phyloP scores from a whole-genome alignment of 2,329 filamentous ascomycete species.

The Trichophyton simii region DNA sequence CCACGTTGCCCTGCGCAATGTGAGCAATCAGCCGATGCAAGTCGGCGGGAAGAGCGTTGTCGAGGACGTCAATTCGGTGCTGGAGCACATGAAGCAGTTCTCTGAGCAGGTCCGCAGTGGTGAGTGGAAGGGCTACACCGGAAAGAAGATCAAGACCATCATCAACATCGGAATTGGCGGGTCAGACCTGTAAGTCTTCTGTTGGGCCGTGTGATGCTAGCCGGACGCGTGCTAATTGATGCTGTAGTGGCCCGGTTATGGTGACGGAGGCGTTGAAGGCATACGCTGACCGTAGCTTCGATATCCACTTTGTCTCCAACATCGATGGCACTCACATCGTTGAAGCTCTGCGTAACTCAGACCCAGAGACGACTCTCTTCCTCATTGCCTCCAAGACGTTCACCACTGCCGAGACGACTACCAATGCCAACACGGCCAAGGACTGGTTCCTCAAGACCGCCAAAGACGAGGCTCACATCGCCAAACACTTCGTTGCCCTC shows the following conservation, averaged over 20 bases:
- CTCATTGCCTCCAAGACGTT: slow-evolving; percentile 98
- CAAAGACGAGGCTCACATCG: slow-evolving; percentile 63
- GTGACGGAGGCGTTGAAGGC: slow-evolving; percentile 94
- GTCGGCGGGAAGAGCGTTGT: slow-evolving; percentile 91
- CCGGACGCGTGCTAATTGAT: neutral
- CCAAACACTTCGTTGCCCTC: slow-evolving; percentile 96
- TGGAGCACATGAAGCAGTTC: slow-evolving; percentile 98
- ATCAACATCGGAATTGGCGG: slow-evolving; percentile 97
- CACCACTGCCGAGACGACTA: slow-evolving; percentile 92
- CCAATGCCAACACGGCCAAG: slow-evolving; percentile 96
- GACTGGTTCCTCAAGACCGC: slow-evolving; percentile 81
- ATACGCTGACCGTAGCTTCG: slow-evolving; percentile 76
- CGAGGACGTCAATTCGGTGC: slow-evolving; percentile 77
- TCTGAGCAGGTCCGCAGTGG: slow-evolving; percentile 87
- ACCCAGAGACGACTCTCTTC: slow-evolving; percentile 98
- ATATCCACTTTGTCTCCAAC: slow-evolving; percentile 96
- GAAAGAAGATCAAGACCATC: slow-evolving; percentile 93
- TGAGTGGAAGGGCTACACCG: slow-evolving; percentile 92
- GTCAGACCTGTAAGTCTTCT: slow-evolving; percentile 72
- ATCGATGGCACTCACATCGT: slow-evolving; percentile 97
- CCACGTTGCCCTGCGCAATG: slow-evolving; percentile 87
- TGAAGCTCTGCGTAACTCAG: slow-evolving; percentile 74
- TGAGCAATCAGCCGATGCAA: slow-evolving; percentile 64
- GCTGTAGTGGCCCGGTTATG: slow-evolving; percentile 84
- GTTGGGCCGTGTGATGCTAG: neutral